Base-by-base conservation (phyloP, 2,329 filamentous ascomycete genomes). In the Tolypocladium endophyticum region DNA sequence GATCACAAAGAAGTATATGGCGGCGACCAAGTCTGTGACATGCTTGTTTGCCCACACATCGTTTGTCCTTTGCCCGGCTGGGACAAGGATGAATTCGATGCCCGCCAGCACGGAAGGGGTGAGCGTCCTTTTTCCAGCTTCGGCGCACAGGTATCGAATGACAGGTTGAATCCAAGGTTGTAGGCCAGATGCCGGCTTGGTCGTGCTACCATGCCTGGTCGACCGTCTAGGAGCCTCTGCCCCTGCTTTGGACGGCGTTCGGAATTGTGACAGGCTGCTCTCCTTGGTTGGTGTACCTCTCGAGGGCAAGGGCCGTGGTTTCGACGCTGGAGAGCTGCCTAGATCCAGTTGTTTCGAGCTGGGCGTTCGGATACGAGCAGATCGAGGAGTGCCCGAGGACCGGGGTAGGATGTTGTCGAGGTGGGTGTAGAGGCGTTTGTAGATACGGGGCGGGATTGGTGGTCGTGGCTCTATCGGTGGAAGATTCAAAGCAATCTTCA, bases 391-490 rank as follows among this genome's bases (percentile, higher is more conserved):
- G 6, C 68, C 66, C 7, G 71, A 64, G 20, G 76, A 65, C 36
- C 72, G 73, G 18, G 82, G 80, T 6, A 97, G 78, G 47, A 87
- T 86, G 59, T 84, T 85, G 65, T 93, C 87, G 61, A 97, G 84
- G 70, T 93, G 92, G 38, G 78, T 78, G 71, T 92, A 94, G 43
- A 97, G 79, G 61, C 90, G 90, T 68, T 89, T 89, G 77, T 97
- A 97, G 58, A 91, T 81, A 59, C 85, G 83, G 1, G 90, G 91
- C 55, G 87, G 86, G 58, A 91, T 88, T 4, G 92, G 92, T 2
- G 92, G 90, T 5, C 86, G 82, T 3, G 88, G 83, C 63, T 89
- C 84, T 60, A 92, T 87, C 1, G 86, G 82, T 0, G 92, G 92
- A 9, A 96, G 84, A 69, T 92, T 85, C 53, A 96, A 82, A 0